Base-by-base conservation (phyloP, 495 filamentous ascomycete species). In the Aspergillus affinis region DNA sequence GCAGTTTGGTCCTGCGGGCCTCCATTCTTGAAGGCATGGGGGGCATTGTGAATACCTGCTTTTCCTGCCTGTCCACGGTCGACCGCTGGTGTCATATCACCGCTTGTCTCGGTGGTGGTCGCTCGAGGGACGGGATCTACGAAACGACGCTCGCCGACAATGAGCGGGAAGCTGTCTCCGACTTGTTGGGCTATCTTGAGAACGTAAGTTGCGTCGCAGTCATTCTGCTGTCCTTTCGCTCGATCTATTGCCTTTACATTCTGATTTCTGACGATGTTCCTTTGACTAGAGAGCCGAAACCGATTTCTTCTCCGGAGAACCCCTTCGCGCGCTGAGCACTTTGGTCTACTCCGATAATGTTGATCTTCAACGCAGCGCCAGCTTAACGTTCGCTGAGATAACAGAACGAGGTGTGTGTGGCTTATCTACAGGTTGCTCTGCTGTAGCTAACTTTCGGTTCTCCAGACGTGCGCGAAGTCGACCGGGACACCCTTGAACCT, bases 331-430 rank as follows among this genome's bases (percentile, higher is more conserved):
- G 45, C 78, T 99, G 48, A 96, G 90, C 77, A 98, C 92, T 5
- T 82, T 99, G 3, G 94, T 99, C 32, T 98, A 96, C 71, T 98
- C 95, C 47, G 92, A 98, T 68, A 99, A 99, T 80, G 91, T 99
- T 70, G 95, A 99, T 66, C 84, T 99, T 50, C 94, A 99, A 75
- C 85, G 94, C 60, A 98, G 95, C 75, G 94, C 94, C 15, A 97
- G 92, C 74, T 84, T 99, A 75, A 99, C 94, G 2, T 99, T 99
- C 79, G 94, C 94, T 27, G 94, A 99, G 72, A 98, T 99, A 69
- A 99, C 94, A 15, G 94, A 99, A 72, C 80, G 92, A 90, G 95
- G 94, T 98, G 85, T 68, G 23, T 26, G 51, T 49, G 23, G 48
- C 3, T 26, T 26, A 17, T 20, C 19, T 49, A 9, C n/a, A 10